A percentile compares a stretch with the other conserved stretches of the same genome.
These are phyloP conservation scores for Penicillium sp. DNA, from an alignment of 2,329 filamentous ascomycete species.

Conservation along the genomic window DNA sequence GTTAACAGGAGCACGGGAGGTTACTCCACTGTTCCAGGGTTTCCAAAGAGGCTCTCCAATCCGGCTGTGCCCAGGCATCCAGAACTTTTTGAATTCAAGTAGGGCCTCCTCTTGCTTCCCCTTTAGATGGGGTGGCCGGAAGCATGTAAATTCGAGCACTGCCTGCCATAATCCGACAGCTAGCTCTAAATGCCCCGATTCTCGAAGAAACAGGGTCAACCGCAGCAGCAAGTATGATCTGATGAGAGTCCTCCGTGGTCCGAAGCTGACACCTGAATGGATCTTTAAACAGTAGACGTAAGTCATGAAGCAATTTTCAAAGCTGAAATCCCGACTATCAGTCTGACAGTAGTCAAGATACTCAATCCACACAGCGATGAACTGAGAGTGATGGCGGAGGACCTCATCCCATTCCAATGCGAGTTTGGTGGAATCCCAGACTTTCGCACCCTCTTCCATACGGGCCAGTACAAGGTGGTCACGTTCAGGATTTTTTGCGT, in stretches of 20 bases:
- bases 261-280: constrained; percentile 24
- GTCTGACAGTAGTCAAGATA: constrained; percentile 72
- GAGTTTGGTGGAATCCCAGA: constrained; percentile 67
- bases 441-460: constrained; percentile 69
- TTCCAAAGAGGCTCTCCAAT: constrained; percentile 70
- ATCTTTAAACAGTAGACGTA: constrained; percentile 58
- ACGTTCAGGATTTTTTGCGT: constrained; percentile 47
- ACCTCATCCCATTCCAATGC: constrained; percentile 64
- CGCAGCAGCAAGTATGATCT: constrained; percentile 71
- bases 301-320: constrained; percentile 61
- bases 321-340: constrained; percentile 64
- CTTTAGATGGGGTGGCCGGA: constrained; percentile 48
- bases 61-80: constrained; percentile 79
- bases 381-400: constrained; percentile 55
- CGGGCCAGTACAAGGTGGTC: constrained; percentile 65
- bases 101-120: constrained; percentile 18
- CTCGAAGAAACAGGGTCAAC: constrained; percentile 68
- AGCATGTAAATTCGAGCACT: constrained; percentile 68
- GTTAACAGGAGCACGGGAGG: constrained; percentile 34
- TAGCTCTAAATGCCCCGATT: constrained; percentile 75
- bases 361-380: constrained; percentile 67
- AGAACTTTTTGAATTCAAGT: constrained; percentile 67
- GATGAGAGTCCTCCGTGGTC: constrained; percentile 33
- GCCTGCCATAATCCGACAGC: constrained; percentile 82
- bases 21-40: constrained; percentile 59